Evolutionary conservation across 2,329 filamentous ascomycete genomes (phyloP), one percentile per base, ranked within the genome.

Genomic region (Epichloe glyceriae): DNA sequence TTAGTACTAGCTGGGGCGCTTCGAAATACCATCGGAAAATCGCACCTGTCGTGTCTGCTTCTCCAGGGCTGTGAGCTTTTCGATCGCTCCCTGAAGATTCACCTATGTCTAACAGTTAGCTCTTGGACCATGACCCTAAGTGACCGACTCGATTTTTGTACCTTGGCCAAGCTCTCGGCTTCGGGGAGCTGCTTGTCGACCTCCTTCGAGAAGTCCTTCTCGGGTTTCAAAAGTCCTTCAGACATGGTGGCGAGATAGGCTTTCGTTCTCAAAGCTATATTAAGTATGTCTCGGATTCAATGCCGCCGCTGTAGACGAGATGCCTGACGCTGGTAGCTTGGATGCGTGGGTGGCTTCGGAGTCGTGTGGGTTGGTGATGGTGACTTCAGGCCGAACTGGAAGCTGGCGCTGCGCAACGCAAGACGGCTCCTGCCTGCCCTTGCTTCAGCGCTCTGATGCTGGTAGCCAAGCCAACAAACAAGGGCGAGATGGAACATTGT

Each of bases 201-300:
- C 72, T 97, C 90, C 74, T 95, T 95, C 65, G 87, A 85, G 80
- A 87, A 96, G 82, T 98, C 93, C 85, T 95, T 96, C 77, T 98
- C 93, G 64, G 91, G 88, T 80, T 94, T 95, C 70, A 93, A 71
- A 64, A 78, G 71, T 70, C 82, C 82, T 71, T 89, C 86, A 63
- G 89, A 86, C 89, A 95, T 95, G 66, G 50, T 66, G 59, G 53
- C 51, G 52, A 42, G 34, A 45, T 46, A 34, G 26, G 38, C 47
- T 19, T 37, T 41, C 47, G 46, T 37, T 50, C 15, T 47, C 19
- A 19, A 12, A 30, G 30, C 17, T 19, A 2, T 5, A 12, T 22
- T 26, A 17, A 14, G 38, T 17, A 26, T 22, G 8, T 19, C 12
- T 37, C 12, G 19, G 39, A 8, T 42, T 42, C 19, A 35, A 22